Evolutionary conservation across 768 basidiomycete species (phyloP).

Genomic region (Terana coerulea): DNA sequence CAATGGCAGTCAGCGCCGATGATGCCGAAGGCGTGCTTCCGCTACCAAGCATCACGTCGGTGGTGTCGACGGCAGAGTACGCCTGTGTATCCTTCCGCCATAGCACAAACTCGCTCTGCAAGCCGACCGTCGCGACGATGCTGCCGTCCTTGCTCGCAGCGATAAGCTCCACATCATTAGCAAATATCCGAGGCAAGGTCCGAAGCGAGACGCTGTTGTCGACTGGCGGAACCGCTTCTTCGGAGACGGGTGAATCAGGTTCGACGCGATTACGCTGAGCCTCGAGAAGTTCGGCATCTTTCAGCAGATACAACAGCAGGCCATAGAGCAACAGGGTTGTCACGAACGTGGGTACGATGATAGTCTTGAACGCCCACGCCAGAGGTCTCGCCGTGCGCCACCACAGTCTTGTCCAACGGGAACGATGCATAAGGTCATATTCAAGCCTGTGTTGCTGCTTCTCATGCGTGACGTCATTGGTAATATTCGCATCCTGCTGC

Average conservation of each 20-base stretch:
- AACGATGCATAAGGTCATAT: constrained; percentile 16
- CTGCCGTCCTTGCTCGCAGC: constrained; percentile 66
- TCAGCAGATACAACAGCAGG: constrained; percentile 80
- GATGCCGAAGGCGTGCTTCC: constrained; percentile 44
- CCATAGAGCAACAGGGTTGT: constrained; percentile 75
- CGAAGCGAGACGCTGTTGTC: constrained; percentile 51
- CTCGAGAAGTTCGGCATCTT: constrained; percentile 87
- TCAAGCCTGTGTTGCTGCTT: constrained; percentile 9
- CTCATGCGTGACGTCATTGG: constrained; percentile 7
- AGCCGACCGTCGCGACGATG: constrained; percentile 64
- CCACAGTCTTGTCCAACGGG: constrained; percentile 36
- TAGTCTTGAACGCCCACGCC: constrained; percentile 77
- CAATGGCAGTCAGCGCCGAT: constrained; percentile 55
- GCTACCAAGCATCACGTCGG: constrained; percentile 45
- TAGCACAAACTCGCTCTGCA: constrained; percentile 73
- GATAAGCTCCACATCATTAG: constrained; percentile 80
- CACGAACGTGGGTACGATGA: constrained; percentile 77
- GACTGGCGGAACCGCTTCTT: constrained; percentile 28
- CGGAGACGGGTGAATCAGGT: constrained; percentile 30
- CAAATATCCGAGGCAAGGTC: constrained; percentile 76
- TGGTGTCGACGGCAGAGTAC: constrained; percentile 46
- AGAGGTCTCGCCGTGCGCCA: constrained; percentile 51
- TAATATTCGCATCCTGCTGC: constrained; percentile 32
- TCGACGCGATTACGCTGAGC: constrained; percentile 69
- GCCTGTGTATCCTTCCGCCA: constrained; percentile 51